Evolutionary conservation across 1,284 basidiomycete genomes (phyloP).

Genomic region (Fomitiporia mediterranea): DNA sequence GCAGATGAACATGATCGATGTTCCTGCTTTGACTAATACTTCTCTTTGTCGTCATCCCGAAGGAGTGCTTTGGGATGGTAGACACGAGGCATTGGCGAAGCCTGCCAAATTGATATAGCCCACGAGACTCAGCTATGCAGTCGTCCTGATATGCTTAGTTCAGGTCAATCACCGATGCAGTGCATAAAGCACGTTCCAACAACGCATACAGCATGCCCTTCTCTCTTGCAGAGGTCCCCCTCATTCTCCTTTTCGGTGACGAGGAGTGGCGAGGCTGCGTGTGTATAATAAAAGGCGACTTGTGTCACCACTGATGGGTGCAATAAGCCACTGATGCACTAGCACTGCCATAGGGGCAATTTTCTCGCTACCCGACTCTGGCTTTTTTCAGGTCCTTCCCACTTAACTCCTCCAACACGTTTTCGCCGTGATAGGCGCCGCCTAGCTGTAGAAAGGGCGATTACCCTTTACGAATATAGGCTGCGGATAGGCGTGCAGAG

Average conservation of each 20-base stretch:
- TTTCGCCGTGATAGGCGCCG: neutral
- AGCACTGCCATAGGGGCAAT: constrained; percentile 2
- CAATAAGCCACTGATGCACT: neutral
- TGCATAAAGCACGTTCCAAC: neutral
- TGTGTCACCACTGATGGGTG: neutral
- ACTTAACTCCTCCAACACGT: neutral
- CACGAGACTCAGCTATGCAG: too few species aligned
- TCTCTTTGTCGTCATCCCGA: neutral
- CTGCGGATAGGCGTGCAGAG: neutral
- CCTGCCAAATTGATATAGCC: neutral
- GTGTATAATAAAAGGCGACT: too few species aligned
- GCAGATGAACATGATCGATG: too few species aligned
- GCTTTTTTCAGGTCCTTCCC: neutral
- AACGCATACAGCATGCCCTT: neutral
- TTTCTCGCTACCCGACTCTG: neutral
- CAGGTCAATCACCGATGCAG: neutral
- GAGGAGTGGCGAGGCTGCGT: neutral
- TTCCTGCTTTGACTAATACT: too few species aligned
- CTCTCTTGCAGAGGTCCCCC: neutral
- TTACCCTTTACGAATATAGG: neutral
- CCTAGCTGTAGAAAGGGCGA: neutral
- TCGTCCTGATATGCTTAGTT: neutral
- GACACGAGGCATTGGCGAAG: too few species aligned
- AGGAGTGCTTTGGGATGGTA: neutral
- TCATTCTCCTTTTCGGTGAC: neutral